Percentiles rank a stretch among this genome's conserved stretches.
phyloP scores from a whole-genome alignment of 805 yeast species.

The Starmerella kuoi region DNA sequence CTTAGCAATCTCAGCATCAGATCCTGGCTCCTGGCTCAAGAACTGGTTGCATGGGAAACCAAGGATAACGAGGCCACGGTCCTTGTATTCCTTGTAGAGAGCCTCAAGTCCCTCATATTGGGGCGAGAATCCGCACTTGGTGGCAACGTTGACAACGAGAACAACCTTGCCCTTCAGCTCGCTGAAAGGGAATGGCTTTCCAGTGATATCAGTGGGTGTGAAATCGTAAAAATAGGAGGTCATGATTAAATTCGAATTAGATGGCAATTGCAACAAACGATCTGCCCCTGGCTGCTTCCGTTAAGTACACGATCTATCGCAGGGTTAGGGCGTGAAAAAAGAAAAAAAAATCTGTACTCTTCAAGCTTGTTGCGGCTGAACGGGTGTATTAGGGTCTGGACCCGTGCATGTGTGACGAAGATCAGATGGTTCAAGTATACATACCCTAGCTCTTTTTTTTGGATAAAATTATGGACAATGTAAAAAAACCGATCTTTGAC shows the following conservation, averaged over 20 bases:
- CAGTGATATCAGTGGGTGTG: constrained; percentile 47
- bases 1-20: constrained; percentile 52
- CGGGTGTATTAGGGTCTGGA: too few relatives aligned
- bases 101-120: constrained; percentile 66
- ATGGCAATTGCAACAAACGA: too few relatives aligned
- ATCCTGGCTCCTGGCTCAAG: constrained; percentile 64
- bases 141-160: constrained; percentile 75
- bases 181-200: constrained; percentile 46
- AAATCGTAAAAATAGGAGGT: constrained; percentile 59
- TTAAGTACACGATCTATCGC: too few relatives aligned
- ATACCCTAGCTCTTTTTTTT: too few relatives aligned
- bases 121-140: constrained; percentile 70
- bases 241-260: neutral
- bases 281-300: too few relatives aligned
- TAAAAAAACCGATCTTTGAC: too few relatives aligned
- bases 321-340: too few relatives aligned
- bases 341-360: too few relatives aligned
- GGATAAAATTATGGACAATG: too few relatives aligned
- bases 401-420: too few relatives aligned
- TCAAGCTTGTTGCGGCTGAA: too few relatives aligned
- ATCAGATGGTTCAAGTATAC: too few relatives aligned
- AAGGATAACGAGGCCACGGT: constrained; percentile 50
- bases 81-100: constrained; percentile 53
- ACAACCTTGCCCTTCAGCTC: constrained; percentile 70
- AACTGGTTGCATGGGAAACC: constrained; percentile 94